phyloP scores from a whole-genome alignment of 2,329 filamentous ascomycete species.

The Falciphora oryzae region DNA sequence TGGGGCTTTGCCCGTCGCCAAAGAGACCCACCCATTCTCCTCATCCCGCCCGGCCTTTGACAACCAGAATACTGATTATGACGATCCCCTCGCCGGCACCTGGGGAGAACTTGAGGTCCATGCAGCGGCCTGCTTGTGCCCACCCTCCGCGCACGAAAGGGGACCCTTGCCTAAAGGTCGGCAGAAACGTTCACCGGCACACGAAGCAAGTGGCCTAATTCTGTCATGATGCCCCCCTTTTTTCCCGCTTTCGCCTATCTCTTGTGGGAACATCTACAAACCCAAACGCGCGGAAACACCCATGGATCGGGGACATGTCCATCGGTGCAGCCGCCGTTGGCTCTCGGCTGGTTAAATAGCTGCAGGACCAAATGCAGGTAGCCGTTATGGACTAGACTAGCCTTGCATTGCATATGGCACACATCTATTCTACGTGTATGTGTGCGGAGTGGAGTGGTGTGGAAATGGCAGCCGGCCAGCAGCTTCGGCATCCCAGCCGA shows the following conservation, averaged over 20 bases:
- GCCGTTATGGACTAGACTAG: background rate
- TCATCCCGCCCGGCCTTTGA: background rate
- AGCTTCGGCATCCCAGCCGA: background rate
- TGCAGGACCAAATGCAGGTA: background rate
- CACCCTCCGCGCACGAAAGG: too few relatives aligned
- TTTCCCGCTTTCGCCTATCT: too few relatives aligned
- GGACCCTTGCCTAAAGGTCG: too few relatives aligned
- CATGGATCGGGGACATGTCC: background rate
- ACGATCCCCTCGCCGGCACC: too few relatives aligned
- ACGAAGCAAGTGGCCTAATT: slow-evolving; percentile 15
- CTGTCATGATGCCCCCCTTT: slow-evolving; percentile 15
- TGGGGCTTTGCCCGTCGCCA: background rate
- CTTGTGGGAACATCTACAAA: too few relatives aligned
- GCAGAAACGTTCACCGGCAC: background rate
- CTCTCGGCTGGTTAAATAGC: too few relatives aligned
- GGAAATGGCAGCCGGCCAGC: background rate
- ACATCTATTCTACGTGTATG: too few relatives aligned
- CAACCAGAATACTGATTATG: too few relatives aligned
- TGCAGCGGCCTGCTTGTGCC: too few relatives aligned
- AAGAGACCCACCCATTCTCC: background rate
- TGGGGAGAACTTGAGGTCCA: too few relatives aligned
- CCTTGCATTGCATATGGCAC: background rate
- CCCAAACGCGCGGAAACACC: too few relatives aligned
- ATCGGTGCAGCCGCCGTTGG: background rate
- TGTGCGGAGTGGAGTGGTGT: background rate